Conservation (phyloP, 306 rosid genomes). For the Prunus kanzakura region DNA sequence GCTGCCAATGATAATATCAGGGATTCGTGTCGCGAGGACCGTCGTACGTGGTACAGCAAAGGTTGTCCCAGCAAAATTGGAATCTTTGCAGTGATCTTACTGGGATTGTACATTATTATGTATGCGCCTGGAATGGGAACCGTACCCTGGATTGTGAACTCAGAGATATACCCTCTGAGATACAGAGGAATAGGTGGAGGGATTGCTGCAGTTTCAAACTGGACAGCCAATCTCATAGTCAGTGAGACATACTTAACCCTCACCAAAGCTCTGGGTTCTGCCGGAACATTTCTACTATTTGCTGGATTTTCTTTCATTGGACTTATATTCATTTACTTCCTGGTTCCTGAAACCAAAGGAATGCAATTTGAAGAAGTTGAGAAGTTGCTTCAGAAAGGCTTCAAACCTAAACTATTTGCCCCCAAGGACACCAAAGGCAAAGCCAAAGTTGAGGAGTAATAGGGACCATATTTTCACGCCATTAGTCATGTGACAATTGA, state of each 20-base stretch:
- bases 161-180: conserved; percentile 69
- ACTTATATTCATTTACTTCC: conserved; percentile 38
- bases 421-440: conserved; percentile 12
- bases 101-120: conserved; percentile 57
- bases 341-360: conserved; percentile 70
- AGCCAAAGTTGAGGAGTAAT: not conserved
- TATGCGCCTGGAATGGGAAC: conserved; percentile 85
- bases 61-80: conserved; percentile 85
- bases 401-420: conserved; percentile 19
- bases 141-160: conserved; percentile 75
- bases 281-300: conserved; percentile 70
- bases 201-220: conserved; percentile 74
- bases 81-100: conserved; percentile 49
- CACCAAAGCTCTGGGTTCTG: conserved; percentile 46
- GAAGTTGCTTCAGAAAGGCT: conserved; percentile 48
- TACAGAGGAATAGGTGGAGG: conserved; percentile 83
- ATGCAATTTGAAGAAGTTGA: conserved; percentile 61
- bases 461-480: not conserved
- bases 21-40: conserved; percentile 31
- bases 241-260: conserved; percentile 62
- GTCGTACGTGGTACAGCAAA: conserved; percentile 51
- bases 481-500: not conserved
- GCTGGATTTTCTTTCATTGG: conserved; percentile 58
- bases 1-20: conserved; percentile 27
- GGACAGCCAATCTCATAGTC: conserved; percentile 65